Evolutionary conservation across 768 basidiomycete species (phyloP).

Genomic region (Boletus sp.): DNA sequence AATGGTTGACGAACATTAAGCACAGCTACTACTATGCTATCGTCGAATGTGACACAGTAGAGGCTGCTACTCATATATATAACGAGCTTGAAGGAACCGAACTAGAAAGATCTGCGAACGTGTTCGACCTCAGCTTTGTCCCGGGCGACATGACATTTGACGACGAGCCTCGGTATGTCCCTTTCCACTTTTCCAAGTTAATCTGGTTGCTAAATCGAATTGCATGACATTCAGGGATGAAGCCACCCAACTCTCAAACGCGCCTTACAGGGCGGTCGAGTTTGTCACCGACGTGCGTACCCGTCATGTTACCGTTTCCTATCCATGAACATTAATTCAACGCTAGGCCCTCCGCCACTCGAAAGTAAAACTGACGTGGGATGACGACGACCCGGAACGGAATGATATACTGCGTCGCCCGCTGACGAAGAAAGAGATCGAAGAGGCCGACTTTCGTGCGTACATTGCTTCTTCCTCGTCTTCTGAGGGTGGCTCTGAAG

Average conservation of each 20-base stretch:
- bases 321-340: background rate
- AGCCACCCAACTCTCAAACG: slow-evolving; percentile 60
- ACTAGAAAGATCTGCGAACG: slow-evolving; percentile 93
- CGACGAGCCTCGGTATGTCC: slow-evolving; percentile 61
- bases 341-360: slow-evolving; percentile 91
- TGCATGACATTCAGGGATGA: slow-evolving; percentile 60
- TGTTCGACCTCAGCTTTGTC: slow-evolving; percentile 93
- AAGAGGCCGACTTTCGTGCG: slow-evolving; percentile 84
- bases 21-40: slow-evolving; percentile 93
- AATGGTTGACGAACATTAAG: slow-evolving; percentile 8
- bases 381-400: slow-evolving; percentile 92
- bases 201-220: background rate
- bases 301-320: too few species aligned
- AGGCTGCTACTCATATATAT: slow-evolving; percentile 76
- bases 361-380: slow-evolving; percentile 98
- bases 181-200: background rate
- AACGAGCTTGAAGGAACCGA: slow-evolving; percentile 91
- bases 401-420: slow-evolving; percentile 72
- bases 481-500: slow-evolving; percentile 49
- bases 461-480: slow-evolving; percentile 73
- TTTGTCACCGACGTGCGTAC: slow-evolving; percentile 86
- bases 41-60: slow-evolving; percentile 77
- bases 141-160: slow-evolving; percentile 87
- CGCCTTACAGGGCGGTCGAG: slow-evolving; percentile 71
- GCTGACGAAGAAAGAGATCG: slow-evolving; percentile 81